phyloP scores from a whole-genome alignment of 2,329 filamentous ascomycete genomes.

The Hypoxylon sp. region DNA sequence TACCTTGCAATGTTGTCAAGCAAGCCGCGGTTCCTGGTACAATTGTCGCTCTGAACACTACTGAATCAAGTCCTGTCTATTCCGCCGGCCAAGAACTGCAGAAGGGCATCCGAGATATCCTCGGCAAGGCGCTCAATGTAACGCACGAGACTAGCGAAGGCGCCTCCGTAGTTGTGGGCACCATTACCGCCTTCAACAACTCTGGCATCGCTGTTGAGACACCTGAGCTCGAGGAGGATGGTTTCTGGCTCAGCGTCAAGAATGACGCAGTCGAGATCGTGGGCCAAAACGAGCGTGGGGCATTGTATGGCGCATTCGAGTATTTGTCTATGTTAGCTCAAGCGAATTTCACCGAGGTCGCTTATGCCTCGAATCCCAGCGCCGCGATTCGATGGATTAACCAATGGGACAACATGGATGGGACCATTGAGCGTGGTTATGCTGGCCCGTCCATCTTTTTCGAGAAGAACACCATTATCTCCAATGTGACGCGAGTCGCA shows the following conservation, averaged over 20 bases:
- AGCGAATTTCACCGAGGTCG: conserved; percentile 62
- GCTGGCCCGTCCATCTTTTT: conserved; percentile 79
- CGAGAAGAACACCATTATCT: conserved; percentile 66
- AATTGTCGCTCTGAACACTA: conserved; percentile 69
- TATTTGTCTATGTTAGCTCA: conserved; percentile 73
- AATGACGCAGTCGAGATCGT: conserved; percentile 68
- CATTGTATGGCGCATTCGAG: conserved; percentile 78
- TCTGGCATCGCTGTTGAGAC: conserved; percentile 54
- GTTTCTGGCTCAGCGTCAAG: conserved; percentile 71
- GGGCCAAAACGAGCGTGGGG: conserved; percentile 76
- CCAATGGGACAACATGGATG: conserved; percentile 80
- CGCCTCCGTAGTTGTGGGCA: conserved; percentile 64
- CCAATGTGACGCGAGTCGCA: conserved; percentile 71
- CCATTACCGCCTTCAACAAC: conserved; percentile 59
- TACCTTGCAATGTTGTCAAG: conserved; percentile 58
- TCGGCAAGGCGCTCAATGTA: conserved; percentile 63
- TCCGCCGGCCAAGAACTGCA: conserved; percentile 72
- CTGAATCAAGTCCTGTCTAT: conserved; percentile 68
- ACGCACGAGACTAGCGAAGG: conserved; percentile 34
- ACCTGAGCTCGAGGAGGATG: conserved; percentile 67
- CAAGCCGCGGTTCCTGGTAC: conserved; percentile 61
- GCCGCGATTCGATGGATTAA: conserved; percentile 76
- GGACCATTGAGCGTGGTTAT: conserved; percentile 78
- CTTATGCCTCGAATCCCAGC: conserved; percentile 66
- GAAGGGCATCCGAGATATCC: conserved; percentile 69